Conservation (phyloP, 2,329 filamentous ascomycete genomes). For the Pseudopyrenochaeta lycopersici region DNA sequence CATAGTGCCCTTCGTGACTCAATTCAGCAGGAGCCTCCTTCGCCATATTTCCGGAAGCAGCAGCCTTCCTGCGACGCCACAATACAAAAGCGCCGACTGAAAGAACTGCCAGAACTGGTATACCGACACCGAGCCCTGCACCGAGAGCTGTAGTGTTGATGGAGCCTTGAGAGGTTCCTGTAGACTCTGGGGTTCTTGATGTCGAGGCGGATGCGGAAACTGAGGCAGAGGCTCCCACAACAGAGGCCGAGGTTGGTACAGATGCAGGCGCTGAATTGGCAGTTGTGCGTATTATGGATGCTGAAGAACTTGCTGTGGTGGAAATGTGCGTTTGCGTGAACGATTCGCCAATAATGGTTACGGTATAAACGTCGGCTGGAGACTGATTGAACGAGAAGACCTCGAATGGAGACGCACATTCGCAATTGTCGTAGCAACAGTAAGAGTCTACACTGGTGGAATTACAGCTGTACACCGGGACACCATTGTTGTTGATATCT, state of each 20-base stretch:
- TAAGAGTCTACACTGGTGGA: constrained; percentile 31
- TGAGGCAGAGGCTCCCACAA: too few relatives aligned
- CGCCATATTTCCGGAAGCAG: too few relatives aligned
- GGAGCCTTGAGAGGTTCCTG: not conserved
- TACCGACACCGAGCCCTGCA: constrained; percentile 14
- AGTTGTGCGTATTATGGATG: too few relatives aligned
- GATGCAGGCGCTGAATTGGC: too few relatives aligned
- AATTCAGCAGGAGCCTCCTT: too few relatives aligned
- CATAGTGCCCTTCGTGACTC: too few relatives aligned
- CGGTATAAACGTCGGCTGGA: constrained; percentile 29
- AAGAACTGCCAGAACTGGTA: constrained; percentile 10
- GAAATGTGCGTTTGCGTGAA: constrained; percentile 31
- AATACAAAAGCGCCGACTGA: constrained; percentile 9
- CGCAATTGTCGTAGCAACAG: constrained; percentile 38
- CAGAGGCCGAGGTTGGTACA: too few relatives aligned
- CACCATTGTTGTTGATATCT: constrained; percentile 33
- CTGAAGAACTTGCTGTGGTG: not conserved
- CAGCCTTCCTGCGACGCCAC: too few relatives aligned
- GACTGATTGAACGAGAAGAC: constrained; percentile 25
- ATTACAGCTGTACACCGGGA: constrained; percentile 37
- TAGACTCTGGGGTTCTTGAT: too few relatives aligned
- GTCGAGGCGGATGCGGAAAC: too few relatives aligned
- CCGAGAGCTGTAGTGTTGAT: constrained; percentile 13
- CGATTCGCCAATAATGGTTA: constrained; percentile 38
- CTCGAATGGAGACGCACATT: constrained; percentile 29